These are phyloP conservation scores for Hexamita inflata DNA, from an alignment of 208 protist species.

Conservation along the genomic window DNA sequence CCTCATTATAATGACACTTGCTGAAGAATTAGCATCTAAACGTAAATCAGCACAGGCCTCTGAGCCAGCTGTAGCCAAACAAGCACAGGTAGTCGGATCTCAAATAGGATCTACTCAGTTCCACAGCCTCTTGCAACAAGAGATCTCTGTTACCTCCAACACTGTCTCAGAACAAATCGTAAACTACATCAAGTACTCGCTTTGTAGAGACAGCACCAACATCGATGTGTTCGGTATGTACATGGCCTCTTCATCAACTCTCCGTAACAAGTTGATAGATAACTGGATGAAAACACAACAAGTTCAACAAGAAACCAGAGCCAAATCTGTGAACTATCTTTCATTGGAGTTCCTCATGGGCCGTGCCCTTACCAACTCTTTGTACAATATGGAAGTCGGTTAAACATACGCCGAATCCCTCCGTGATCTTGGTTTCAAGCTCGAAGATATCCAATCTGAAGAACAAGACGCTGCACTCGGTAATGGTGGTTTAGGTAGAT, in stretches of 20 bases:
- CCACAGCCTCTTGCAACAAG: background rate
- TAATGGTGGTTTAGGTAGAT: conserved; percentile 48
- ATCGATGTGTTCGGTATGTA: conserved; percentile 32
- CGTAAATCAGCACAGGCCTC: too few relatives aligned
- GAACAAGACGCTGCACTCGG: conserved; percentile 39
- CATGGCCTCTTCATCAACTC: conserved; percentile 23
- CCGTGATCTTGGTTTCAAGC: conserved; percentile 37
- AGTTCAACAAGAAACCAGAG: background rate
- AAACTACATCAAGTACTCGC: conserved; percentile 29
- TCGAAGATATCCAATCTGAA: conserved; percentile 41
- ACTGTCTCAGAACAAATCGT: conserved; percentile 10
- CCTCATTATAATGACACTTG: too few relatives aligned
- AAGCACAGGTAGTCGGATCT: too few relatives aligned
- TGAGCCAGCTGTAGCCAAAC: too few relatives aligned
- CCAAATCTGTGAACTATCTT: conserved; percentile 36
- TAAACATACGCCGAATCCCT: conserved; percentile 35
- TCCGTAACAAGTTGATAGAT: conserved; percentile 30
- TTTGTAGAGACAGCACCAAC: background rate
- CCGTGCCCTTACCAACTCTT: conserved; percentile 27
- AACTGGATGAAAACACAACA: conserved; percentile 34
- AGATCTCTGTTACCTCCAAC: background rate
- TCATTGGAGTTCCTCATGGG: conserved; percentile 42
- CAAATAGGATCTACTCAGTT: conserved; percentile 11
- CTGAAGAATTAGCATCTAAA: too few relatives aligned
- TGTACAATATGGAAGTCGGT: conserved; percentile 20